Conservation (phyloP, 768 basidiomycete species). For the Clavaria fumosa region DNA sequence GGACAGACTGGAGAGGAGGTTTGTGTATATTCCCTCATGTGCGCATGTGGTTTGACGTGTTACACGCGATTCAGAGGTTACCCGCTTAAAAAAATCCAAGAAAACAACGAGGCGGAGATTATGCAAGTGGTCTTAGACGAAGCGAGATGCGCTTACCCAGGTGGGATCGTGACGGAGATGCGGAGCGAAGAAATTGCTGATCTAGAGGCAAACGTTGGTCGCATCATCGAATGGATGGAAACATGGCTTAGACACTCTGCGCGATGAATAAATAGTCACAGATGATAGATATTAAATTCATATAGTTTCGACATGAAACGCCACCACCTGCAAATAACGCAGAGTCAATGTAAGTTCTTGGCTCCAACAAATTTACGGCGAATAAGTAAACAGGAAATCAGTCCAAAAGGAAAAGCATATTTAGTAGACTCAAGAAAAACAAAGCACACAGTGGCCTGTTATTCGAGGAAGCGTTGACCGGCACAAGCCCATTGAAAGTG, state of each 20-base stretch:
- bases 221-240: conserved; percentile 80
- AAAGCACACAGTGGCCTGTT: too few relatives aligned
- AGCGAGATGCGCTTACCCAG: conserved; percentile 70
- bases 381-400: too few relatives aligned
- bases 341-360: too few relatives aligned
- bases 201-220: conserved; percentile 71
- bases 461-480: too few relatives aligned
- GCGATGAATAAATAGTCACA: neutral
- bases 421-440: too few relatives aligned
- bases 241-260: conserved; percentile 41
- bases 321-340: too few relatives aligned
- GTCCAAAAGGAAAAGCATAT: too few relatives aligned
- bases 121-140: conserved; percentile 88
- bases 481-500: too few relatives aligned
- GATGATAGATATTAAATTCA: conserved; percentile 6
- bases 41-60: neutral
- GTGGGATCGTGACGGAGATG: conserved; percentile 79
- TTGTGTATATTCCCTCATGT: conserved; percentile 11
- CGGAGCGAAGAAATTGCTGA: conserved; percentile 64
- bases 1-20: conserved; percentile 87
- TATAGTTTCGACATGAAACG: too few relatives aligned
- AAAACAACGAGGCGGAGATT: conserved; percentile 98
- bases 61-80: conserved; percentile 43
- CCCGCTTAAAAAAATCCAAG: conserved; percentile 84
- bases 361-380: too few relatives aligned